Base-by-base conservation (phyloP, 306 rosid species). In the Leucaena leucocephala region DNA sequence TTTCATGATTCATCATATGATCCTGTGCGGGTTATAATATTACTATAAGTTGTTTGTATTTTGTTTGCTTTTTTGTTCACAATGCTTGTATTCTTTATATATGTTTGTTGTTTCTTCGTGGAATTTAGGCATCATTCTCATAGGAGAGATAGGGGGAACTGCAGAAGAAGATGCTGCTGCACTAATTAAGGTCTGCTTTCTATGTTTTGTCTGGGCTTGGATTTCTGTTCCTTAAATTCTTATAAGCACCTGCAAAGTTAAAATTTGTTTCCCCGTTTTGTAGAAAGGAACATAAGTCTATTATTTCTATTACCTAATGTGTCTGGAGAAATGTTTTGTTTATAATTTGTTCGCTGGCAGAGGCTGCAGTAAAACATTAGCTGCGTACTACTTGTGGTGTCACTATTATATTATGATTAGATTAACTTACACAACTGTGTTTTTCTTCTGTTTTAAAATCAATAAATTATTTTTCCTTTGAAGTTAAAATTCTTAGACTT, bases 91-190 rank as follows among this genome's bases (percentile, higher is more conserved):
- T 35, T 34, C 16, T 4, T 21, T 40, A 21, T 57, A 73, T 42
- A 64, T 74, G 4, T 8, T 62, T 73, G 21, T 59, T 71, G 22
- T 76, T 72, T 78, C 43, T 71, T 78, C 76, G 34, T 83, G 67
- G 36, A 43, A 75, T 82, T 84, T 89, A 93, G 98, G 99, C 71
- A 91, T 95, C 44, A 6, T 95, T 88, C 91, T 95, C 61, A 95
- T 95, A 19, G 99, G 99, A 86, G 99, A 96, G 86, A 96, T 96
- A 68, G 99, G 99, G 76, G 99, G 99, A 71, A 96, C 98, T 70
- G 99, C 99, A 22, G 97, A 96, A 88, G 99, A 96, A 83, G 99
- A 96, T 91, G 99, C 97, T 74, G 99, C 99, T 78, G 93, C 98
- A 70, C 82, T 96, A 87, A 96, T 96, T 81, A 91, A 91, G 99